Evolutionary conservation across 2,329 filamentous ascomycete genomes (phyloP).

Genomic region (Thielaviopsis cerberus): DNA sequence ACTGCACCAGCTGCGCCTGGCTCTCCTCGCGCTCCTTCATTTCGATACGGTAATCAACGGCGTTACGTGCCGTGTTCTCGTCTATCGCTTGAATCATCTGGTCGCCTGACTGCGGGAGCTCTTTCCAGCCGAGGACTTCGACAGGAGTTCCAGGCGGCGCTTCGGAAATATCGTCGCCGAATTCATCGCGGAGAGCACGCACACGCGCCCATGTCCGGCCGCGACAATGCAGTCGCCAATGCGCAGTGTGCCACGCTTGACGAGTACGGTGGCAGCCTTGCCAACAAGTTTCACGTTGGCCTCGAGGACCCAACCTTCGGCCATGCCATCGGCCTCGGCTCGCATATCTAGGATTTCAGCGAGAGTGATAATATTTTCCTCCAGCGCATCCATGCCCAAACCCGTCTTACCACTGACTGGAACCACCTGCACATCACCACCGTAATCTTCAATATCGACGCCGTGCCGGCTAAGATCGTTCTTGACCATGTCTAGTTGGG

Average conservation of each 20-base stretch:
- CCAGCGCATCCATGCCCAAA: conserved; percentile 72
- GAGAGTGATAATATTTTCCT: conserved; percentile 73
- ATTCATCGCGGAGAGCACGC: conserved; percentile 70
- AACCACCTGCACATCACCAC: conserved; percentile 84
- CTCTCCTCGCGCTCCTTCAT: conserved; percentile 52
- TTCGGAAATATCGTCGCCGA: conserved; percentile 49
- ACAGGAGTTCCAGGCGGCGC: conserved; percentile 78
- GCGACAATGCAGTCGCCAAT: conserved; percentile 72
- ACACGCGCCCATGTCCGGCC: conserved; percentile 77
- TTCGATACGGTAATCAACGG: conserved; percentile 58
- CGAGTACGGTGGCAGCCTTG: conserved; percentile 71
- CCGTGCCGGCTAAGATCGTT: conserved; percentile 66
- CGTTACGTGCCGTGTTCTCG: conserved; percentile 61
- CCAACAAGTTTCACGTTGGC: conserved; percentile 72
- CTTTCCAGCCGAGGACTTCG: conserved; percentile 87
- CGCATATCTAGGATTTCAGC: conserved; percentile 83
- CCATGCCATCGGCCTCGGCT: conserved; percentile 55
- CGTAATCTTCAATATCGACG: conserved; percentile 84
- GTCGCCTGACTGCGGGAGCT: conserved; percentile 64
- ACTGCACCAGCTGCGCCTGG: conserved; percentile 66
- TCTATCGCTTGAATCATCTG: conserved; percentile 66
- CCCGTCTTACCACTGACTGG: conserved; percentile 87
- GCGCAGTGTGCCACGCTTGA: conserved; percentile 70
- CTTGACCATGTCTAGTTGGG: conserved; percentile 69
- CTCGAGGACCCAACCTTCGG: conserved; percentile 88